Evolutionary conservation across 2,329 filamentous ascomycete genomes (phyloP).

Genomic region (Stachybotrys echinatus): DNA sequence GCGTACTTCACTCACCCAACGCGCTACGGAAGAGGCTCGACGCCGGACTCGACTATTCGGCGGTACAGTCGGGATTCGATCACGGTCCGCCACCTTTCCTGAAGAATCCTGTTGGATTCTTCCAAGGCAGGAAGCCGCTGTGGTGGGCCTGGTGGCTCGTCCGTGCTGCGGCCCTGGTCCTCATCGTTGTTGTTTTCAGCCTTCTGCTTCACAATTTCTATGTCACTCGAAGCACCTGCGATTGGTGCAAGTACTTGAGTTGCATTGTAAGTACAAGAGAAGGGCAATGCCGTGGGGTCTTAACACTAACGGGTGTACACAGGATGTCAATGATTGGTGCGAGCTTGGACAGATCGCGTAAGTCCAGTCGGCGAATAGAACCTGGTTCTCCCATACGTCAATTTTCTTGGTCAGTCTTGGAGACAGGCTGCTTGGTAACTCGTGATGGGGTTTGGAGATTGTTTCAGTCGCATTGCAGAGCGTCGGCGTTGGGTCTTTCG

Average conservation of each 20-base stretch:
- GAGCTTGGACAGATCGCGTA: conserved; percentile 43
- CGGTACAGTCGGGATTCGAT: conserved; percentile 49
- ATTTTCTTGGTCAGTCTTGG: too few species aligned
- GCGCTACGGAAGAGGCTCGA: conserved; percentile 70
- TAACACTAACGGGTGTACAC: conserved; percentile 13
- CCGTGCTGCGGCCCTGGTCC: conserved; percentile 69
- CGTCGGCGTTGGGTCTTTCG: conserved; percentile 23
- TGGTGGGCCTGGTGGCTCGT: conserved; percentile 99
- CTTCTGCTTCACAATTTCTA: conserved; percentile 91
- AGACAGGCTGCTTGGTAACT: too few species aligned
- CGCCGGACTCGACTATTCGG: conserved; percentile 64
- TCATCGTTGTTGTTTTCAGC: conserved; percentile 81
- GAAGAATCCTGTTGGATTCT: conserved; percentile 69
- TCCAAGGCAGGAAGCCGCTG: conserved; percentile 83
- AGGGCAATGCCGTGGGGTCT: background rate
- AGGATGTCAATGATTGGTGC: conserved; percentile 66
- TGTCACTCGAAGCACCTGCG: conserved; percentile 66
- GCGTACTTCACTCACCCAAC: conserved; percentile 82
- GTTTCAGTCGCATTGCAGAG: conserved; percentile 17
- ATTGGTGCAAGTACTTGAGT: conserved; percentile 93
- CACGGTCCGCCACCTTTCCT: conserved; percentile 49
- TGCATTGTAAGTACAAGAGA: conserved; percentile 69
- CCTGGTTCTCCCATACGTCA: too few species aligned
- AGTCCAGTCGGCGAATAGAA: conserved; percentile 14
- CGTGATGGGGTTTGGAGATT: background rate